Percentiles rank a stretch among this genome's conserved stretches.
phyloP scores from a whole-genome alignment of 2,329 filamentous ascomycete species.

The Sphaerulina populicola region DNA sequence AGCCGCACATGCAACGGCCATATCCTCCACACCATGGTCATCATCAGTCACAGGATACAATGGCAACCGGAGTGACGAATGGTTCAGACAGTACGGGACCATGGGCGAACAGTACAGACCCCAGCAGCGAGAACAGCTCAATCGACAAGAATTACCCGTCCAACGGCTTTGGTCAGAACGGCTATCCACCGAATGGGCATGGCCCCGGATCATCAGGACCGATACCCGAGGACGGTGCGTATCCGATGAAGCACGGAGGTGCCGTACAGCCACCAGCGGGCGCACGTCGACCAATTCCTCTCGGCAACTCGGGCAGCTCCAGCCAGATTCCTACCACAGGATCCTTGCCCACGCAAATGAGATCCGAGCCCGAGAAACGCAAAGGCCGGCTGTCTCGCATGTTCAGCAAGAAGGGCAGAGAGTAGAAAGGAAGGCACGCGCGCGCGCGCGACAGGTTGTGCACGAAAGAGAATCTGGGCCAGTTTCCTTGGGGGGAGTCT shows the following conservation, averaged over 20 bases:
- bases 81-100: conserved; percentile 63
- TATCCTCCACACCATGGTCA: conserved; percentile 48
- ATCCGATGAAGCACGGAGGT: conserved; percentile 18
- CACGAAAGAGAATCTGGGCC: not conserved
- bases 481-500: not conserved
- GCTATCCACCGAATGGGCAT: conserved; percentile 28
- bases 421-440: not conserved
- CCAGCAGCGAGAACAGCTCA: conserved; percentile 88
- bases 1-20: conserved; percentile 38
- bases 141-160: conserved; percentile 54
- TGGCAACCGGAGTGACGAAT: conserved; percentile 66
- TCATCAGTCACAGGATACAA: conserved; percentile 78
- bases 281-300: conserved; percentile 28
- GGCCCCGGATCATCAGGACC: conserved; percentile 30
- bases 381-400: conserved; percentile 83
- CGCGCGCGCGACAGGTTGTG: not conserved
- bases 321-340: conserved; percentile 2
- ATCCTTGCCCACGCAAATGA: conserved; percentile 22
- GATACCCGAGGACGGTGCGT: conserved; percentile 34
- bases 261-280: conserved; percentile 22
- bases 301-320: conserved; percentile 20
- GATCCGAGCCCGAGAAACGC: conserved; percentile 55
- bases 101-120: conserved; percentile 74
- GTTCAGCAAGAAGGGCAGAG: conserved; percentile 58
- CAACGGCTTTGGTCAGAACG: conserved; percentile 45